Percentiles rank a stretch among this genome's conserved stretches.
phyloP scores from a whole-genome alignment of 2,329 filamentous ascomycete genomes.

The Dryadomyces sulphureus region DNA sequence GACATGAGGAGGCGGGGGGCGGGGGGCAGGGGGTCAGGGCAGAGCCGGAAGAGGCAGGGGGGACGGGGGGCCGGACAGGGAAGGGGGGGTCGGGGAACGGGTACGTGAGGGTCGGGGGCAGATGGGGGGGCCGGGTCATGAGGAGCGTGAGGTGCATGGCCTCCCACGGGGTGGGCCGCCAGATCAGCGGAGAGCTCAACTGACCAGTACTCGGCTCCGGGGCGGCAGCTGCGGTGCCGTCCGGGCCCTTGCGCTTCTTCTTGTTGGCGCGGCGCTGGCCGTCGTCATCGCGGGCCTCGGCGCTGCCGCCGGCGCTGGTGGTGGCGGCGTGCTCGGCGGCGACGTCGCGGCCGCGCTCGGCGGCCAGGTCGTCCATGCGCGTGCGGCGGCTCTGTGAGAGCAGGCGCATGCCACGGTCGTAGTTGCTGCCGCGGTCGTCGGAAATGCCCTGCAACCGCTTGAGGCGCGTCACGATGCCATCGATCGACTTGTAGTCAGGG shows the following conservation, averaged over 20 bases:
- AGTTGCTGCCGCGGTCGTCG: constrained; percentile 50
- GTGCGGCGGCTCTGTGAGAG: constrained; percentile 52
- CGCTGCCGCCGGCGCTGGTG: constrained; percentile 35
- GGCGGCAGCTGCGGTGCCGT: constrained; percentile 28
- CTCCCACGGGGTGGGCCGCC: too few relatives aligned
- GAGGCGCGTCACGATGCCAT: constrained; percentile 48
- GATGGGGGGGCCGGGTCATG: too few relatives aligned
- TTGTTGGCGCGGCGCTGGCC: constrained; percentile 44
- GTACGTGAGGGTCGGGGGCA: too few relatives aligned
- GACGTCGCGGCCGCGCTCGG: constrained; percentile 30
- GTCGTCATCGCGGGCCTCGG: constrained; percentile 31
- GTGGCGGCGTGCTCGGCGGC: constrained; percentile 28
- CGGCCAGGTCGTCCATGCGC: constrained; percentile 35
- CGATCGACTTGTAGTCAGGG: constrained; percentile 48
- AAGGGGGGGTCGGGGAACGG: too few relatives aligned
- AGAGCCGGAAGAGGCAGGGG: constrained; percentile 2
- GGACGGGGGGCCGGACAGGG: background rate
- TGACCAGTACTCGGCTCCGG: constrained; percentile 30
- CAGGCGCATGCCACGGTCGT: constrained; percentile 60
- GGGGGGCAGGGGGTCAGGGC: too few relatives aligned
- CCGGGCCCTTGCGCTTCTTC: constrained; percentile 62
- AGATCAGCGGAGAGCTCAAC: constrained; percentile 6
- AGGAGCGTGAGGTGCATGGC: too few relatives aligned
- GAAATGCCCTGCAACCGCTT: constrained; percentile 51
- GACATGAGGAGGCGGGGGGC: too few relatives aligned